Base-by-base conservation (phyloP, 1,139 yeast genomes). In the Sugiyamaella paludigena region DNA sequence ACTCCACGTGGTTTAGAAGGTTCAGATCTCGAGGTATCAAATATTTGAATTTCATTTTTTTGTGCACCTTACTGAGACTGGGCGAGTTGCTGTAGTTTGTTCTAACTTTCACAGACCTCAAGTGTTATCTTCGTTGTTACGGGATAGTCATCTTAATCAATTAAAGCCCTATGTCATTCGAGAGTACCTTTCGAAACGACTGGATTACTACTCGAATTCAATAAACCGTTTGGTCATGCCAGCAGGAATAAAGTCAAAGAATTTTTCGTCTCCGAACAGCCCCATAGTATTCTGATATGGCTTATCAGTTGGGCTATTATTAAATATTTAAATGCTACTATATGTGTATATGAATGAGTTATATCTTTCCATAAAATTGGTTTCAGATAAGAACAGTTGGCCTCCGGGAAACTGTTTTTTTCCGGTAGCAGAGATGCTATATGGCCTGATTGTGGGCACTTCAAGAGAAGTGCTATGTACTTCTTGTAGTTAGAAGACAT, bases 131-230 rank as follows among this genome's bases (percentile, higher is more conserved):
- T 86, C 95, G 0, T 76, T 91, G 62, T 81, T 91, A 1, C 80
- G 85, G 39, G 96, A 89, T 59, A 95, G 96, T 1, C 87, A 83
- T 59, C 72, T 91, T 56, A 82, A 84, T 1, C 77, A 74, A 49
- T 75, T 91, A 63, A 84, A 84, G 62, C 83, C 86, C 4, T 77
- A 75, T 49, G 73, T 83, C 11, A 72, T 89, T 28, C 76, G 86
- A 49, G 87, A 80, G 56, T 87, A 85, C 58, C 79, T 88, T 37
- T 71, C 83, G 9, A 84, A 81, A 61, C 74, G 96, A 58, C 75
- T 84, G 0, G 95, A 87, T 62, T 84, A 58, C 47, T 56, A 81
- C 58, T 76, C 80, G 3, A 76, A 78, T 53, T 77, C 78, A 55
- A 67, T 80, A 44, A 82, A 79, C 52, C 69, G 77, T 51, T 68